A percentile compares a stretch with the other conserved stretches of the same genome.
Evolutionary conservation across 2,329 filamentous ascomycete species (phyloP).

Genomic region (Tolypocladium cylindrosporum): DNA sequence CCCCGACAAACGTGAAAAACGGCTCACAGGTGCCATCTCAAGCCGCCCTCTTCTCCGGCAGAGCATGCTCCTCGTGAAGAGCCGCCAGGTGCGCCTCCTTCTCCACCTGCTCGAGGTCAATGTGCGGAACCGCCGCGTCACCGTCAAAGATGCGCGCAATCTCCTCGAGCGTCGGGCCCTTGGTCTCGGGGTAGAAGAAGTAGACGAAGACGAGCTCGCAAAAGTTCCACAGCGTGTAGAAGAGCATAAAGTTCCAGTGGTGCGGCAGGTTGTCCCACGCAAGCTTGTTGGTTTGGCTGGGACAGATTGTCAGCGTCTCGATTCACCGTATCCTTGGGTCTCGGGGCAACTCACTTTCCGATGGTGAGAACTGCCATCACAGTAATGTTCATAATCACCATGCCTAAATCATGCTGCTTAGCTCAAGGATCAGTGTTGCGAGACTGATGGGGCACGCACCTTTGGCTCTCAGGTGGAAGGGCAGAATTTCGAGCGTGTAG

Average conservation of each 20-base stretch:
- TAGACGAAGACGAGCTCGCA: constrained; percentile 52
- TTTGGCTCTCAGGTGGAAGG: constrained; percentile 47
- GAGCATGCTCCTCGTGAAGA: constrained; percentile 10
- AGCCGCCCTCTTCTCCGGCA: constrained; percentile 21
- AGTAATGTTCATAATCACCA: constrained; percentile 56
- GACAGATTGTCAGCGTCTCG: not conserved
- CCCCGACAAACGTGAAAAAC: not conserved
- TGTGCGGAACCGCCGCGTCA: constrained; percentile 43
- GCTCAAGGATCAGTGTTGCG: not conserved
- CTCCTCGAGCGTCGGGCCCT: constrained; percentile 56
- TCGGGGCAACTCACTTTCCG: constrained; percentile 37
- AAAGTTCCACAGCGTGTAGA: constrained; percentile 55
- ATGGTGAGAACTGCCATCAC: constrained; percentile 52
- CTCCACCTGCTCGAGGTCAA: constrained; percentile 44
- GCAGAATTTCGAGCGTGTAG: constrained; percentile 49
- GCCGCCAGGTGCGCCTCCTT: constrained; percentile 31
- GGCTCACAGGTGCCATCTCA: not conserved
- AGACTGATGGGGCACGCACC: constrained; percentile 15
- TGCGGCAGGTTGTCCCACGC: constrained; percentile 49
- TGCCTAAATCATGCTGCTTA: constrained; percentile 19
- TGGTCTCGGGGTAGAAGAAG: constrained; percentile 61
- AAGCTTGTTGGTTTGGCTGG: constrained; percentile 48
- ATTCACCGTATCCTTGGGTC: no score
- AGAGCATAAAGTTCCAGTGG: constrained; percentile 57
- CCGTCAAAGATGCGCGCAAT: constrained; percentile 45